A percentile compares a stretch with the other conserved stretches of the same genome.
phyloP scores from a whole-genome alignment of 257 asterid genomes.

The Solanum etuberosum region DNA sequence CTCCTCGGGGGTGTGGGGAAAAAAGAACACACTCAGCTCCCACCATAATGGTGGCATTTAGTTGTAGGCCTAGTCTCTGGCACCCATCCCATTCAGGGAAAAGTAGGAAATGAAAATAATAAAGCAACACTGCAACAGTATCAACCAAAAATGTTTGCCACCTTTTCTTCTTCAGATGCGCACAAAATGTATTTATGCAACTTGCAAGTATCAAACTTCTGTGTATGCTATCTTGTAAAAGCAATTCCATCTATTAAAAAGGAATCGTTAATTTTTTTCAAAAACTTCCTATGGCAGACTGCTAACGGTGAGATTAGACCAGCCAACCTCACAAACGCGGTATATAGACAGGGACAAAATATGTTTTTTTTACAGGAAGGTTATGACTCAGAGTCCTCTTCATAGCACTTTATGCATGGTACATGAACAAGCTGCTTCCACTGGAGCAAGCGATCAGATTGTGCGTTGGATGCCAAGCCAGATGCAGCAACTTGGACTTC shows the following conservation, averaged over 20 bases:
- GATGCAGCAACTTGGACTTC: slow-evolving; percentile 84
- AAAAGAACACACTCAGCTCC: background rate
- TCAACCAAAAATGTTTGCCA: background rate
- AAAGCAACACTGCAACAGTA: background rate
- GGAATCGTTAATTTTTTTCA: background rate
- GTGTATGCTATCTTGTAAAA: background rate
- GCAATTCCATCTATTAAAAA: background rate
- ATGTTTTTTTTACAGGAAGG: background rate
- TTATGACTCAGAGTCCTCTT: background rate
- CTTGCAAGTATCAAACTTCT: background rate
- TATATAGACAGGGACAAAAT: background rate
- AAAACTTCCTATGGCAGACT: background rate
- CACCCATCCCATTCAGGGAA: background rate
- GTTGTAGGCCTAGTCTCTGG: background rate
- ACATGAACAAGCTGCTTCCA: slow-evolving; percentile 98
- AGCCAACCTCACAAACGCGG: background rate
- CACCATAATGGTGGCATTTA: background rate
- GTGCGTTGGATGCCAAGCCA: slow-evolving; percentile 97
- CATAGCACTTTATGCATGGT: slow-evolving; percentile 55
- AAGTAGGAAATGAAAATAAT: background rate
- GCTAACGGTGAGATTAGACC: background rate
- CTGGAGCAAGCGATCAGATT: slow-evolving; percentile 96
- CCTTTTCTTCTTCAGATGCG: background rate
- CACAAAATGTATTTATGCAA: background rate
- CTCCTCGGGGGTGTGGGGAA: background rate